Base-by-base conservation (phyloP, 2,329 filamentous ascomycete species). In the Aureobasidium sp. region DNA sequence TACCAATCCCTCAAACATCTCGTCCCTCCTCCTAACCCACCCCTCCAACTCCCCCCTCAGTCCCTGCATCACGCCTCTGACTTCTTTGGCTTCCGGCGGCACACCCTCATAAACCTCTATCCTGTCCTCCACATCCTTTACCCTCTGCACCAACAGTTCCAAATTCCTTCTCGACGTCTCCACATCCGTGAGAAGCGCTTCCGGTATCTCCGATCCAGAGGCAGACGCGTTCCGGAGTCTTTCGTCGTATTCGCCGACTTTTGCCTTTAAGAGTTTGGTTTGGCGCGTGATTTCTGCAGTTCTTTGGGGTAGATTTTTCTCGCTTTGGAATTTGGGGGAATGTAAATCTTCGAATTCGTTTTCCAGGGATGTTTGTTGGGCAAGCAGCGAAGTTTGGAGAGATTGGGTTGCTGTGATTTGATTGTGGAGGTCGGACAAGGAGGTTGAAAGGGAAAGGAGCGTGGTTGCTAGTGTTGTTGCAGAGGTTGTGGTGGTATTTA, bases 221-320 rank as follows among this genome's bases (percentile, higher is more conserved):
- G 60, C 46, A 27, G 59, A 46, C 3, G 65, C 23, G 4, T 61
- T 58, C 15, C 45, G 57, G 17, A 73, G 55, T 29, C 72, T 65
- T 40, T 74, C 71, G n/a, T 70, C 68, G 60, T 89, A 82, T 68
- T 94, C 89, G 17, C 83, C 82, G 1, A 92, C 76, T 66, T 87
- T 87, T 2, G 83, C 75, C 15, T 79, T 75, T 38, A 89, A 76
- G n/a, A 82, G 74, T 69, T 90, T 90, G 51, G 87, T 82, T 60
- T 80, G 84, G 59, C 88, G 84, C 64, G 86, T 84, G 73, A 88
- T 83, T 54, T 94, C 87, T 4, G 86, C 78, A n/a, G 90, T 93
- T 65, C 86, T 81, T 65, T 84, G 84, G 11, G 84, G 81, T 3
- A 92, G 74, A 0, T 82, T 68, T 0, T 84, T 73, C 0, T 82